Evolutionary conservation across 805 yeast species (phyloP).

Genomic region (Teunomyces barrocoloradensis): DNA sequence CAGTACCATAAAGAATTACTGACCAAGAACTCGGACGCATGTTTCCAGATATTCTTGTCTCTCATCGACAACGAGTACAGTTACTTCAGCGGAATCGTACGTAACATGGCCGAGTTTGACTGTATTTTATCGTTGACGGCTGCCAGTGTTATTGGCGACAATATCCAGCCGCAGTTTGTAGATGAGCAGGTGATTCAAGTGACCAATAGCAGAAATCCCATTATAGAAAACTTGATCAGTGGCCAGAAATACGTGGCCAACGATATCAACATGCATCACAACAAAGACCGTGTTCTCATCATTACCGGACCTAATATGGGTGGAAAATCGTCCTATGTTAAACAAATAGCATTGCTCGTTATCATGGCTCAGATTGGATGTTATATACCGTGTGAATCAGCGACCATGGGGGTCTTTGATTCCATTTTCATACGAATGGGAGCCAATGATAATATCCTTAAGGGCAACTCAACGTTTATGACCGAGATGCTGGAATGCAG

Average conservation of each 20-base stretch:
- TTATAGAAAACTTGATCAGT: constrained; percentile 48
- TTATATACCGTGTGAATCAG: constrained; percentile 64
- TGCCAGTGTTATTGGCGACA: constrained; percentile 46
- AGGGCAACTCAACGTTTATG: constrained; percentile 82
- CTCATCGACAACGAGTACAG: constrained; percentile 30
- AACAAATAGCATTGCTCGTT: constrained; percentile 67
- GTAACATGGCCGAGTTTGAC: constrained; percentile 56
- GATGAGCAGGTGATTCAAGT: constrained; percentile 45
- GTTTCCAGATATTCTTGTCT: constrained; percentile 42
- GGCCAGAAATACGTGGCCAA: constrained; percentile 59
- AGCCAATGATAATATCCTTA: constrained; percentile 72
- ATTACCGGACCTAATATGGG: constrained; percentile 91
- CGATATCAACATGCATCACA: constrained; percentile 48
- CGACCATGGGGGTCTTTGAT: constrained; percentile 67
- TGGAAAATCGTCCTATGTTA: constrained; percentile 75
- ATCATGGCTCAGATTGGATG: constrained; percentile 79
- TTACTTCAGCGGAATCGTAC: constrained; percentile 38
- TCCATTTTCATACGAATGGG: constrained; percentile 82
- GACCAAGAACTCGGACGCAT: constrained; percentile 43
- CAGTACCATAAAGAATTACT: constrained; percentile 62
- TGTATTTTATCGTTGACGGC: constrained; percentile 66
- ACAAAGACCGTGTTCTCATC: constrained; percentile 52
- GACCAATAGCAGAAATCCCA: constrained; percentile 62
- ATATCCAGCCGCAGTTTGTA: constrained; percentile 49
- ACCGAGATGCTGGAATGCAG: constrained; percentile 70